A percentile compares a stretch with the other conserved stretches of the same genome.
Conservation (phyloP, 805 yeast genomes). For the Saccharomycopsis sp. region DNA sequence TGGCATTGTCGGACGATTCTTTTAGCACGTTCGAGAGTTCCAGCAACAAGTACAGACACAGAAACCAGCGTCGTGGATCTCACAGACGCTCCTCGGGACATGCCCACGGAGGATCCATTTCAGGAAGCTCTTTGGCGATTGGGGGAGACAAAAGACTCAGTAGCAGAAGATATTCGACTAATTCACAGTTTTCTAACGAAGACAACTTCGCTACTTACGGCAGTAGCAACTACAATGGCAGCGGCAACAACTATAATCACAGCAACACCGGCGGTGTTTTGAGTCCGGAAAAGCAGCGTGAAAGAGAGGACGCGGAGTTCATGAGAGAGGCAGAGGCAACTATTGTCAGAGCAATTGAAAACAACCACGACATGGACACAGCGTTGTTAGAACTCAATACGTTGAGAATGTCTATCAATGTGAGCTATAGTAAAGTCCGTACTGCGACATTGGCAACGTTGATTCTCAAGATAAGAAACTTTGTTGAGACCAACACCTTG, state of each 20-base stretch:
- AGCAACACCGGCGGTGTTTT: constrained; percentile 29
- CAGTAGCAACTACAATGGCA: constrained; percentile 25
- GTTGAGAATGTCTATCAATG: constrained; percentile 95
- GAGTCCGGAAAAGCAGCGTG: constrained; percentile 32
- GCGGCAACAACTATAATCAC: constrained; percentile 27
- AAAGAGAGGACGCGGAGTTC: constrained; percentile 65
- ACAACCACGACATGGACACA: constrained; percentile 88
- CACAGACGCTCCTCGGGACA: neutral
- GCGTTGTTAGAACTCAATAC: constrained; percentile 91
- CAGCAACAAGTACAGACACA: constrained; percentile 32
- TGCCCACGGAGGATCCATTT: neutral
- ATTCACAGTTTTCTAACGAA: constrained; percentile 10
- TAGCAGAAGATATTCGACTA: constrained; percentile 12
- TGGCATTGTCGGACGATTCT: constrained; percentile 52
- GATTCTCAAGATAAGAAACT: constrained; percentile 60
- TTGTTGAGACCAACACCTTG: constrained; percentile 69
- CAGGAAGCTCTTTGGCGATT: neutral
- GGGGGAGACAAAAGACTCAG: neutral
- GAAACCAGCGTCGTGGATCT: constrained; percentile 31
- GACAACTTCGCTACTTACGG: neutral
- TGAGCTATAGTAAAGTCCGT: constrained; percentile 87
- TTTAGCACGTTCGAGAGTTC: constrained; percentile 35
- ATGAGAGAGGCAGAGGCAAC: constrained; percentile 89
- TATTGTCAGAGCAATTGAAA: constrained; percentile 83
- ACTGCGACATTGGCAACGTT: constrained; percentile 72